Evolutionary conservation across 106 monocot genomes (phyloP).

Genomic region (Dendrobium officinale): DNA sequence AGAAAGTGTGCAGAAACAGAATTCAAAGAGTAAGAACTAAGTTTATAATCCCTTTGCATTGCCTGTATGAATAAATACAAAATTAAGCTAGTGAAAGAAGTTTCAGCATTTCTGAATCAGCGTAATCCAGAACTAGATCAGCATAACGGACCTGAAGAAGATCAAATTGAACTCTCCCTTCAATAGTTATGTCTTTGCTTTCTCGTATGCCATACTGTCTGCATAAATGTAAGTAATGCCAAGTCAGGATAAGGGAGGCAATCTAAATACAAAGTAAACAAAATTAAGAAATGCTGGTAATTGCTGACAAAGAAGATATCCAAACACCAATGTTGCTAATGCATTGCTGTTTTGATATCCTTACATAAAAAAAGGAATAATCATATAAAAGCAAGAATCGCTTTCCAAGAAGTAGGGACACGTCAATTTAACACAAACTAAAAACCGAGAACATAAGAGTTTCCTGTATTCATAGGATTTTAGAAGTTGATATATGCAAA

Average conservation of each 20-base stretch:
- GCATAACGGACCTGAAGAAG: conserved; percentile 70
- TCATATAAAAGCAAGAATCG: neutral
- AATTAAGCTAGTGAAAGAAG: neutral
- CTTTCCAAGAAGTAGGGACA: neutral
- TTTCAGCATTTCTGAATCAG: neutral
- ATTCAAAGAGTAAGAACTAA: conserved; percentile 98
- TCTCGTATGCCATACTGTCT: conserved; percentile 95
- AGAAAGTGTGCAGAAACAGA: conserved; percentile 99
- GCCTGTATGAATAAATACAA: conserved; percentile 33
- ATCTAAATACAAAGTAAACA: neutral
- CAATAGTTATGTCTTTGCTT: conserved; percentile 93
- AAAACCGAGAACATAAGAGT: neutral
- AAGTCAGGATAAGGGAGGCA: neutral
- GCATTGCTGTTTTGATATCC: neutral
- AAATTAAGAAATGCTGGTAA: neutral
- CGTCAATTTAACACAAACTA: neutral
- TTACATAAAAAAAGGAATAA: neutral
- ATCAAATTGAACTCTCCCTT: conserved; percentile 99
- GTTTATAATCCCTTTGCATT: conserved; percentile 98
- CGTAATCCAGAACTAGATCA: neutral
- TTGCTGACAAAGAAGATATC: neutral
- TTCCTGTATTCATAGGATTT: neutral
- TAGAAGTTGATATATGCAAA: neutral
- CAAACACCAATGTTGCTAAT: neutral
- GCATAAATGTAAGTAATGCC: conserved; percentile 10